Conservation (phyloP, 2,329 filamentous ascomycete genomes). For the Aspergillus carbonarius region DNA sequence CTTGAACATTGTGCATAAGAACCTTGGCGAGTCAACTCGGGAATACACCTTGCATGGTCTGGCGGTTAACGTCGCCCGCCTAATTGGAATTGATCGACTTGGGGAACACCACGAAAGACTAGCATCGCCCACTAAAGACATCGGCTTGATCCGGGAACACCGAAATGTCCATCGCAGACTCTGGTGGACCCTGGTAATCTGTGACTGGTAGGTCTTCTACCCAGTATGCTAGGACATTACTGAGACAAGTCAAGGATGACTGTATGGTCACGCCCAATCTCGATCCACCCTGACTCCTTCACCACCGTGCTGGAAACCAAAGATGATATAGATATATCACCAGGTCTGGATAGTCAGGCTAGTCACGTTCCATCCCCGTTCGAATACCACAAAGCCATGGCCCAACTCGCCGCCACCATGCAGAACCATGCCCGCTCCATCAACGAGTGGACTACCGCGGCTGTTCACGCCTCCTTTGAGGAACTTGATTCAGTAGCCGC, state of each 20-base stretch:
- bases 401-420: slow-evolving; percentile 2
- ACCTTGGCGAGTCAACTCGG: not conserved
- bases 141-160: not conserved
- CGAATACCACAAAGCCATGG: slow-evolving; percentile 4
- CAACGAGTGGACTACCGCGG: not conserved
- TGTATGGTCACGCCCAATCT: slow-evolving; percentile 1
- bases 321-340: not conserved
- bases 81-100: slow-evolving; percentile 3
- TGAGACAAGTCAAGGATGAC: not conserved
- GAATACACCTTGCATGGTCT: not conserved
- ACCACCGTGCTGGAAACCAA: not conserved
- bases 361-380: not conserved
- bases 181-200: slow-evolving; percentile 3
- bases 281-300: not conserved
- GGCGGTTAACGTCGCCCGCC: not conserved
- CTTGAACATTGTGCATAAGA: slow-evolving; percentile 2
- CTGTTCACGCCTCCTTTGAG: not conserved
- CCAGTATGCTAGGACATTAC: not conserved
- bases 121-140: not conserved
- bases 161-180: not conserved
- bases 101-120: not conserved
- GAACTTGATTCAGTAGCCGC: not conserved
- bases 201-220: not conserved
- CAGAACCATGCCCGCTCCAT: slow-evolving; percentile 1
- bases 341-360: not conserved